phyloP scores from a whole-genome alignment of 176 grass and related monocot species.

The Ananas comosus region DNA sequence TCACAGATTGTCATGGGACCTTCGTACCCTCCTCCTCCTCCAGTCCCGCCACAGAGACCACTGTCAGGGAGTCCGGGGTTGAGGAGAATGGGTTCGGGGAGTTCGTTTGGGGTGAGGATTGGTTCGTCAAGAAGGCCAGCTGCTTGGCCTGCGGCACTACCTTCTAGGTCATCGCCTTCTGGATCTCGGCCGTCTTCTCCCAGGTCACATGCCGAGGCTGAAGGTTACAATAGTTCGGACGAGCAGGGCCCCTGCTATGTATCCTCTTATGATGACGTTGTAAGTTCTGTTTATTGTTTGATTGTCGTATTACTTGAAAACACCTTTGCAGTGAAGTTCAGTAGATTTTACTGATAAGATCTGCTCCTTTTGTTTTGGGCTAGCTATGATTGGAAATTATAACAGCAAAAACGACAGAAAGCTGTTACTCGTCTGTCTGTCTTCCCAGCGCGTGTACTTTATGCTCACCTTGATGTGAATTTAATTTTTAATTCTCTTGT shows the following conservation, averaged over 20 bases:
- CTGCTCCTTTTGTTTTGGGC: no score
- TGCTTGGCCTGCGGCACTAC: slow-evolving; percentile 43
- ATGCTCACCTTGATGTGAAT: no score
- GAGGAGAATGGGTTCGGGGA: slow-evolving; percentile 57
- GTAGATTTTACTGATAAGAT: no score
- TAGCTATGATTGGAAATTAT: no score
- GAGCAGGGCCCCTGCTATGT: slow-evolving; percentile 73
- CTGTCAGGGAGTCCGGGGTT: slow-evolving; percentile 33
- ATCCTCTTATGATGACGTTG: slow-evolving; percentile 61
- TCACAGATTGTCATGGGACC: slow-evolving; percentile 31
- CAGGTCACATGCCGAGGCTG: slow-evolving; percentile 63
- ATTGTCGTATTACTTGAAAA: slow-evolving; percentile 7
- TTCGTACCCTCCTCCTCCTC: slow-evolving; percentile 66
- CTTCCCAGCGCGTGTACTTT: no score
- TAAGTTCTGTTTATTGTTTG: slow-evolving; percentile 43
- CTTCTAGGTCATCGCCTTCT: slow-evolving; percentile 52
- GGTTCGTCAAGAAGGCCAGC: slow-evolving; percentile 76
- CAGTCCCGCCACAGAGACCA: slow-evolving; percentile 69
- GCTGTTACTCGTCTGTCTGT: no score
- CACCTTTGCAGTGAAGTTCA: no score
- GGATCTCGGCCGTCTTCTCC: slow-evolving; percentile 87
- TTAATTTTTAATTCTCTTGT: not conserved
- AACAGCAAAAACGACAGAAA: no score
- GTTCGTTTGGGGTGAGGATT: slow-evolving; percentile 43
- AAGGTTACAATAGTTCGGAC: slow-evolving; percentile 98